A percentile compares a stretch with the other conserved stretches of the same genome.
Evolutionary conservation across 2,329 filamentous ascomycete species (phyloP).

Genomic region (Phialophora chinensis): DNA sequence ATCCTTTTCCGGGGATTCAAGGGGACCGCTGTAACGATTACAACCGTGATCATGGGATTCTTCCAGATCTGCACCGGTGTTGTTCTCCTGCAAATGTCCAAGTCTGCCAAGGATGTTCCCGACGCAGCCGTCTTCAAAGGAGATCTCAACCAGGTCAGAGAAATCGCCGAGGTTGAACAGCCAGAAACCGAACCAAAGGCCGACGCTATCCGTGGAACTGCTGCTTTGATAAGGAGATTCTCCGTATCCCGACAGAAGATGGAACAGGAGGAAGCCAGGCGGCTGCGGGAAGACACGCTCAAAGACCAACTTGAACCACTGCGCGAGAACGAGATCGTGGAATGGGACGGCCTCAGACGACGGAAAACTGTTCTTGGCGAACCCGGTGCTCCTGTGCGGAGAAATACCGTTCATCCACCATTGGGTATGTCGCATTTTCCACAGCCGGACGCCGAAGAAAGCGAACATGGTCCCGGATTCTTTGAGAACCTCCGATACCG

Average conservation of each 20-base stretch:
- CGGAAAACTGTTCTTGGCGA: constrained; percentile 65
- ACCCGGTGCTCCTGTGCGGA: constrained; percentile 50
- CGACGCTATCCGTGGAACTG: constrained; percentile 90
- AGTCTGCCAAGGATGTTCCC: constrained; percentile 96
- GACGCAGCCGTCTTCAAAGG: constrained; percentile 90
- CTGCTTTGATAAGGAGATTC: constrained; percentile 83
- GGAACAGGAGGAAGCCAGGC: constrained; percentile 78
- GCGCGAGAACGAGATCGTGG: constrained; percentile 77
- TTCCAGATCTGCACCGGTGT: constrained; percentile 92
- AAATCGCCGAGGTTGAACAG: constrained; percentile 92
- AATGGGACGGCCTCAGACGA: constrained; percentile 90
- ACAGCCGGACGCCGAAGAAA: constrained; percentile 46
- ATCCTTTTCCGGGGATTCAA: constrained; percentile 94
- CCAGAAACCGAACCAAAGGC: constrained; percentile 96
- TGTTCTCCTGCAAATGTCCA: constrained; percentile 91
- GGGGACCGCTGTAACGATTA: constrained; percentile 77
- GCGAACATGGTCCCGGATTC: constrained; percentile 42
- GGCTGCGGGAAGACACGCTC: constrained; percentile 78
- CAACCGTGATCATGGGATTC: constrained; percentile 92
- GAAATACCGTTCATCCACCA: constrained; percentile 70
- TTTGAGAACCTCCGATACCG: constrained; percentile 49
- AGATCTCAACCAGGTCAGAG: constrained; percentile 92
- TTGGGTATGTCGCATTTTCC: constrained; percentile 89
- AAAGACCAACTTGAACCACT: constrained; percentile 74
- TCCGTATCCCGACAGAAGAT: constrained; percentile 76